Evolutionary conservation across 108 stramenopile species (phyloP).

Genomic region (Tribonema minus): DNA sequence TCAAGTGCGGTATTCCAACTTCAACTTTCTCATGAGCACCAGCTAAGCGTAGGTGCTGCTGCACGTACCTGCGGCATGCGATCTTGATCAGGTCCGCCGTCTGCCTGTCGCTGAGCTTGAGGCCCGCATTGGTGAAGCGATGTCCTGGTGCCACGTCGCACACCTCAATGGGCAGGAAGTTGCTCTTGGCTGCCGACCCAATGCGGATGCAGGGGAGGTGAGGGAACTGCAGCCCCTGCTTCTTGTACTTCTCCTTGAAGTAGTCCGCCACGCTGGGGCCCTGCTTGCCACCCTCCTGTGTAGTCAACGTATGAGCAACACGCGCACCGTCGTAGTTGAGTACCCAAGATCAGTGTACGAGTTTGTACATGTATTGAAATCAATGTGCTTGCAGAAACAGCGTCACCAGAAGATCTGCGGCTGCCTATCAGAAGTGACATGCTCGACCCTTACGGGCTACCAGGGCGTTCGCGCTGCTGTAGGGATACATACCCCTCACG

Average conservation of each 20-base stretch:
- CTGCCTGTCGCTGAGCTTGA: conserved; percentile 41
- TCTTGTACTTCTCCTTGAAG: conserved; percentile 36
- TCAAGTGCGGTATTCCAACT: too few species aligned
- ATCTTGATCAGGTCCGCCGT: conserved; percentile 46
- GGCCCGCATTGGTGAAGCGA: background rate
- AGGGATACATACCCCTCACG: too few species aligned
- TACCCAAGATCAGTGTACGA: too few species aligned
- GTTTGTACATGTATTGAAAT: too few species aligned
- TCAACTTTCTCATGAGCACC: too few species aligned
- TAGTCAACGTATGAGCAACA: background rate
- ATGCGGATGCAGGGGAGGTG: conserved; percentile 30
- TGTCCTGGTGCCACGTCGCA: conserved; percentile 22
- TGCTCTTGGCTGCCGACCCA: conserved; percentile 29
- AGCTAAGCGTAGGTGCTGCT: background rate
- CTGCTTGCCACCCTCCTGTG: conserved; percentile 1
- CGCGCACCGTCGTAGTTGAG: background rate
- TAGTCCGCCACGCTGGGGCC: conserved; percentile 23
- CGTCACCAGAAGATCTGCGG: too few species aligned
- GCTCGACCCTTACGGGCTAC: too few species aligned
- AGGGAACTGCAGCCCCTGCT: conserved; percentile 36
- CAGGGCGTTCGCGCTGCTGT: too few species aligned
- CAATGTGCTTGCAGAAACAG: too few species aligned
- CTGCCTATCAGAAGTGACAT: too few species aligned
- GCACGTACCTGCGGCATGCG: background rate
- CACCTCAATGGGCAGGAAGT: conserved; percentile 26